Conservation (phyloP, 2,329 filamentous ascomycete species). For the Cladosporium sp. region DNA sequence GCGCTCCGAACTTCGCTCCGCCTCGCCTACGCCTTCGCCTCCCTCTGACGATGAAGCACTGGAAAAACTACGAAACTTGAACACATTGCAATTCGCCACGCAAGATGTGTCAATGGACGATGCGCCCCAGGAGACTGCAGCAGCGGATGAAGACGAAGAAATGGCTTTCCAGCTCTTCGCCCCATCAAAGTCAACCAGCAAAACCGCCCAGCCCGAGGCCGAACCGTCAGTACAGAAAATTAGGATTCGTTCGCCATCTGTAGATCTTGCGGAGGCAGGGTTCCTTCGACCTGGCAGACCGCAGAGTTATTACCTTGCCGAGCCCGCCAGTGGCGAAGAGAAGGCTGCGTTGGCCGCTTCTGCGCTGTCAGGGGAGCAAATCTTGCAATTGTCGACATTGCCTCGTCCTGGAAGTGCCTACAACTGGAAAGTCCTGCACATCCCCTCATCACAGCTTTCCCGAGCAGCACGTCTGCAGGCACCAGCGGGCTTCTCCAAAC, state of each 20-base stretch:
- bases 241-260: constrained; percentile 22
- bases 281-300: constrained; percentile 16
- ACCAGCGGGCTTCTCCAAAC: constrained; percentile 12
- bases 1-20: constrained; percentile 15
- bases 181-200: constrained; percentile 12
- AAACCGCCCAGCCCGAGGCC: constrained; percentile 1
- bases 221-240: constrained; percentile 17
- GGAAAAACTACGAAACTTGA: constrained; percentile 13
- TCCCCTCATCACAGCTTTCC: constrained; percentile 14
- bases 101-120: constrained; percentile 7
- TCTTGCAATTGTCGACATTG: constrained; percentile 16
- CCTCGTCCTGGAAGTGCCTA: constrained; percentile 22
- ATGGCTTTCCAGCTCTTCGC: constrained; percentile 27
- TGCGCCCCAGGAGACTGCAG: neutral
- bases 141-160: constrained; percentile 20
- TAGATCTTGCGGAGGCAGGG: constrained; percentile 17
- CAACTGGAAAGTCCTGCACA: constrained; percentile 23
- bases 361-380: constrained; percentile 20
- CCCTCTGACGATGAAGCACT: constrained; percentile 9
- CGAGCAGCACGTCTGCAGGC: neutral
- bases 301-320: constrained; percentile 20
- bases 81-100: constrained; percentile 1
- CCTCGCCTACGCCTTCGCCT: constrained; percentile 13
- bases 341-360: constrained; percentile 13
- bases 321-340: constrained; percentile 4